These are phyloP conservation scores for Macrophomina tecta DNA, from an alignment of 2,329 filamentous ascomycete genomes.

Conservation along the genomic window DNA sequence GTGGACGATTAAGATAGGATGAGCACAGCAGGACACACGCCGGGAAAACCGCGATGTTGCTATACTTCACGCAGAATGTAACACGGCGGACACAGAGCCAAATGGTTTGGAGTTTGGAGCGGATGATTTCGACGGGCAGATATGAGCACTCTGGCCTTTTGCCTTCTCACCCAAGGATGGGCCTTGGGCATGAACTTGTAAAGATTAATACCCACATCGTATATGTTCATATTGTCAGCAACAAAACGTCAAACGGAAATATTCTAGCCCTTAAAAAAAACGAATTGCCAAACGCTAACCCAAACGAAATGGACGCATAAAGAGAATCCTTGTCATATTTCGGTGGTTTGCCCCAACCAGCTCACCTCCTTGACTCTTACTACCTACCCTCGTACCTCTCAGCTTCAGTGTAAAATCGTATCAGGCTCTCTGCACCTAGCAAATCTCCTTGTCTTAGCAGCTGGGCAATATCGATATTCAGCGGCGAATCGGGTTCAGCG, in stretches of 20 bases:
- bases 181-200: background rate
- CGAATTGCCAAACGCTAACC: background rate
- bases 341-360: background rate
- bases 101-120: conserved; percentile 3
- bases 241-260: background rate
- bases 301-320: background rate
- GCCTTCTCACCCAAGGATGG: background rate
- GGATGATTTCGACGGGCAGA: background rate
- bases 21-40: background rate
- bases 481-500: conserved; percentile 74
- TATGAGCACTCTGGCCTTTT: background rate
- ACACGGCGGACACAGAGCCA: background rate
- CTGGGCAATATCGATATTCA: conserved; percentile 80
- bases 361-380: background rate
- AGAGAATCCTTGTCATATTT: background rate
- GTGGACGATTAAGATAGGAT: conserved; percentile 10
- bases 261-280: background rate
- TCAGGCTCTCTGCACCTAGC: conserved; percentile 71
- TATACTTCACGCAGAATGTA: background rate
- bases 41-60: background rate
- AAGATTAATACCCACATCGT: conserved; percentile 2
- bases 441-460: conserved; percentile 71
- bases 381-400: conserved; percentile 48
- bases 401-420: conserved; percentile 72
- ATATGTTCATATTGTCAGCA: background rate